Conservation (phyloP, 768 basidiomycete genomes). For the Guyanaporus albipodus region DNA sequence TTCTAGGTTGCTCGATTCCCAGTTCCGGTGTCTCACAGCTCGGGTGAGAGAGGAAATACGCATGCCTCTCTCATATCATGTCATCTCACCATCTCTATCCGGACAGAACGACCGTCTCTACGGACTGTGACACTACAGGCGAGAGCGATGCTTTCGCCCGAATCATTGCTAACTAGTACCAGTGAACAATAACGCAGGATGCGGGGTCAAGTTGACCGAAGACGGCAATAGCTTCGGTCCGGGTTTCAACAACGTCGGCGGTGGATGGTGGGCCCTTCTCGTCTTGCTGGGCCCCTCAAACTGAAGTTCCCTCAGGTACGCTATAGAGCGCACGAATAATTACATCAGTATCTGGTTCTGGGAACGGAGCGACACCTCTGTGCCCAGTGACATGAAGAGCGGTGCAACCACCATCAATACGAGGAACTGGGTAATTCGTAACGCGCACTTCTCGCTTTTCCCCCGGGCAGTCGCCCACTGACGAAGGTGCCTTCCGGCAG, state of each 20-base stretch:
- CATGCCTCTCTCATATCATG: too few species aligned
- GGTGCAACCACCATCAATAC: constrained; percentile 19
- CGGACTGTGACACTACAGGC: constrained; percentile 25
- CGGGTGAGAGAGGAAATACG: constrained; percentile 17
- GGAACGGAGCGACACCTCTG: constrained; percentile 30
- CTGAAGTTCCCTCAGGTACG: constrained; percentile 31
- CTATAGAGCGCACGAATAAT: constrained; percentile 31
- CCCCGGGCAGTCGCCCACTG: too few species aligned
- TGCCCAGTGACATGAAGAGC: constrained; percentile 32
- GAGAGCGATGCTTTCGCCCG: background rate
- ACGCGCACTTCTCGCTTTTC: too few species aligned
- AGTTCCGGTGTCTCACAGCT: constrained; percentile 17
- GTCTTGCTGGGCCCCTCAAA: too few species aligned
- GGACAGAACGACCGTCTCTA: constrained; percentile 19
- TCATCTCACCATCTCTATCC: background rate
- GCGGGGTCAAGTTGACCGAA: constrained; percentile 31
- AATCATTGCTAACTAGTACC: background rate
- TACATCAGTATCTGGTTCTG: constrained; percentile 42
- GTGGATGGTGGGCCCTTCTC: constrained; percentile 38
- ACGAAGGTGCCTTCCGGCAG: constrained; percentile 7
- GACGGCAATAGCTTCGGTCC: constrained; percentile 26
- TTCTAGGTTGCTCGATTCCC: constrained; percentile 28
- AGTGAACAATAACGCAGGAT: constrained; percentile 35
- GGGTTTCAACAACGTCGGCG: constrained; percentile 32
- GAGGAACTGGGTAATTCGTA: constrained; percentile 20